Evolutionary conservation across 139 green algal genomes (phyloP), one percentile per base, ranked within the genome.

Genomic region (Coccomyxa sp.): DNA sequence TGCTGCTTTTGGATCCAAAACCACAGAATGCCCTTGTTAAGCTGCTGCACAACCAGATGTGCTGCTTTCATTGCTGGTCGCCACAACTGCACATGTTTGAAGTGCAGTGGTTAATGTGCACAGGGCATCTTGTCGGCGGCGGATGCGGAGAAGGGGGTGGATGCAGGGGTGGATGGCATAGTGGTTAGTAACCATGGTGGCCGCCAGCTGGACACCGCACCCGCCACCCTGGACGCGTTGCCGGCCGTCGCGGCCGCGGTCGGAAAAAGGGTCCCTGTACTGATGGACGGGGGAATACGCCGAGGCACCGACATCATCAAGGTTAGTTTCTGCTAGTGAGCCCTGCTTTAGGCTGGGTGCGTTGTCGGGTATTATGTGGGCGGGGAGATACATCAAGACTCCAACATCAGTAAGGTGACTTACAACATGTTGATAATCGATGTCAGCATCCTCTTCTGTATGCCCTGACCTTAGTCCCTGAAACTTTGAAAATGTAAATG

Each of bases 271-370:
- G 85, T 98, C 17, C 94, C 95, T 13, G 82, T 99, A 23, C 86
- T 98, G 23, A 87, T 99, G 84, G 90, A 93, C 58, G 96, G 96
- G 0, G 95, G 95, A n/a, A 79, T 99, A 13, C 90, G 95, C 15
- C 76, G 96, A 10, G 96, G 96, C 25, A 98, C 93, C 1, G 96
- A 99, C 81, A 92, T 96, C 17, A 59, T 99, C 74, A 99, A 99
- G 88, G 93, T 90, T 15, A 27, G 63, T 4, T 76, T 31, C 30
- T 81, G 31, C 23, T 60, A 77, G 3, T 27, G 30, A 79, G 66
- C 13, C 25, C n/a, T 57, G 67, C 15, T 30, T 81, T 30, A 71
- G 67, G 77, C 11, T 60, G 67, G 9, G 31, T 79, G n/a, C 31
- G 23, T 63, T 78, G 38, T 51, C 38, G 38, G 38, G 38, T 51